Base-by-base conservation (phyloP, 225 moss, liverwort and hornwort species). In the Pleurozium schreberi region DNA sequence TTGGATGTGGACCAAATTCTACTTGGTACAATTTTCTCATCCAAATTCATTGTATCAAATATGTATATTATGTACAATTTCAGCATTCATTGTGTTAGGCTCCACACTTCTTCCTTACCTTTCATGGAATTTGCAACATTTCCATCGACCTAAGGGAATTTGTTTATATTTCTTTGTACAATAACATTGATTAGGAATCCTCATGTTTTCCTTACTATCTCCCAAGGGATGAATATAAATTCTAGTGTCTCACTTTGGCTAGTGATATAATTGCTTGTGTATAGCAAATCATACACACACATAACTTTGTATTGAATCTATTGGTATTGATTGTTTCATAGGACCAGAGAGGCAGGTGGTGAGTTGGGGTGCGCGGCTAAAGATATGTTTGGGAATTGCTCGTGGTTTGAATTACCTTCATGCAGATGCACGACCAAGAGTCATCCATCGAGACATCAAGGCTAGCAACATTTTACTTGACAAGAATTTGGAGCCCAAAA, bases 221-320 rank as follows among this genome's bases (percentile, higher is more conserved):
- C 1, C 1, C 0, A 8, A 0, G 4, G 26, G 55, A 38, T 55
- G 14, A 55, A 10, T 17, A 79, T 38, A 7, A 38, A 10, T 55
- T 55, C 0, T 26, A 4, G 11, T 77, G 16, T 26, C 10, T 38
- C 7, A 25, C 16, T 79, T 26, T 38, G 10, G 17, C 27, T 57
- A 57, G 17, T 78, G 7, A 3, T 0, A 0, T 55, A 17, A 10
- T 27, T 26, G 0, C 16, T 15, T 45, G 2, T 82, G 8, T 7
- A 43, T 31, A 3, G 3, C 0, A 2, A 30, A 2, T 43, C 1
- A 8, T 18, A 2, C 0, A 62, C 0, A 2, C 6, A 34, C 18
- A 23, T 64, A 7, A 25, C 33, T 64, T 45, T 47, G 21, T 23
- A 2, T 36, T 82, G 36, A 82, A 49, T 33, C 36, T 16, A 47